phyloP scores from a whole-genome alignment of 768 basidiomycete genomes.

The Grammothele lineata region DNA sequence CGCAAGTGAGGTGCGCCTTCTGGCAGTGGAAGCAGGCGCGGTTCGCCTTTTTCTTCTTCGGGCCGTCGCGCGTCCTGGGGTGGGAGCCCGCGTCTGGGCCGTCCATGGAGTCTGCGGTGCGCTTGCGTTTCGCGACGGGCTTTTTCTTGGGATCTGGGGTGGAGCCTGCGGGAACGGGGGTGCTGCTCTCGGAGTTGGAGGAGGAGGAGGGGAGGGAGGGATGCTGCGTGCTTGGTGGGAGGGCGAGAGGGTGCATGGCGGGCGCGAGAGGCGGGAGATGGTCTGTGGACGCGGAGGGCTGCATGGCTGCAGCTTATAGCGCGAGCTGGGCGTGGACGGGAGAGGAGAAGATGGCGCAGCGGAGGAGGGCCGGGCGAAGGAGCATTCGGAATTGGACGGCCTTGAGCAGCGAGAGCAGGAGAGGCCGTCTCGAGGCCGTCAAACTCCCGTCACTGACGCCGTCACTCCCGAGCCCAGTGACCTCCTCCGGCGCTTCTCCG shows the following conservation, averaged over 20 bases:
- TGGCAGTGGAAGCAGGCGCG: conserved; percentile 95
- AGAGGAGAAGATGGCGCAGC: no score
- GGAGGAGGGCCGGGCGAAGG: no score
- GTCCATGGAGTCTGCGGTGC: conserved; percentile 55
- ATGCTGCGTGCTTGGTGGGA: conserved; percentile 14
- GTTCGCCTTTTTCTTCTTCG: conserved; percentile 93
- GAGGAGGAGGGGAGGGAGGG: conserved; percentile 23
- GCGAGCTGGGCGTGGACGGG: neutral
- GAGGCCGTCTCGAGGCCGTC: neutral
- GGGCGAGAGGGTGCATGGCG: conserved; percentile 7
- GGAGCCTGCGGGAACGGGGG: conserved; percentile 20
- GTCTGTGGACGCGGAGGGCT: conserved; percentile 3
- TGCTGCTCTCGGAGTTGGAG: conserved; percentile 17
- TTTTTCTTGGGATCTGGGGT: conserved; percentile 32
- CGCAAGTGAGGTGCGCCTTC: conserved; percentile 97
- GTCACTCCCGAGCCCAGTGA: no score
- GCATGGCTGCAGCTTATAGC: conserved; percentile 4
- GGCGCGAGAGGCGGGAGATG: conserved; percentile 11
- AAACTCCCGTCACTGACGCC: no score
- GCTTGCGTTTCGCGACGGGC: conserved; percentile 53
- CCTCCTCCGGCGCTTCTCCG: conserved; percentile 2
- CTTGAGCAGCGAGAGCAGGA: neutral
- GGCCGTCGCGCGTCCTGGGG: conserved; percentile 60
- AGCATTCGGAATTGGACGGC: neutral
- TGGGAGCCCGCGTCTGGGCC: conserved; percentile 41